Evolutionary conservation across 768 basidiomycete species (phyloP).

Genomic region (Macrolepiota fuliginosa): DNA sequence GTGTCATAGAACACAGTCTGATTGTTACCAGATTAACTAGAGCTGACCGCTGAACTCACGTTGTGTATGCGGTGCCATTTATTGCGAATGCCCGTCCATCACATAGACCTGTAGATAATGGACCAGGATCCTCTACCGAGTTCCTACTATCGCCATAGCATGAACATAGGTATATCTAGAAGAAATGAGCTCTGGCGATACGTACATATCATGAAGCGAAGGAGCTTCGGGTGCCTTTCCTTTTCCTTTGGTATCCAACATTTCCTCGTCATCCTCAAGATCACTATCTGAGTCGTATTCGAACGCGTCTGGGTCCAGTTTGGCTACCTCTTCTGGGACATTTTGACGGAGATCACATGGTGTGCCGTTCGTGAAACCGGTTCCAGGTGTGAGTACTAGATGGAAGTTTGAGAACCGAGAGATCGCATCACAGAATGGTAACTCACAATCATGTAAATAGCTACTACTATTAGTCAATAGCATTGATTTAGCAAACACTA

Average conservation of each 20-base stretch:
- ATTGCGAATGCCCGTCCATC: slow-evolving; percentile 10
- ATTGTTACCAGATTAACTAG: background rate
- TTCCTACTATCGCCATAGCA: background rate
- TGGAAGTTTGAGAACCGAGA: background rate
- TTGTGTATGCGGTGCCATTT: slow-evolving; percentile 2
- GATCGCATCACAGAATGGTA: background rate
- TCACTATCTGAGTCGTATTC: slow-evolving; percentile 11
- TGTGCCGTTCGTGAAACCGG: background rate
- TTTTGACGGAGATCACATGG: background rate
- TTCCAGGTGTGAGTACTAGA: slow-evolving; percentile 4
- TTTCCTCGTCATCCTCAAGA: background rate
- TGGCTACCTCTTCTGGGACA: background rate
- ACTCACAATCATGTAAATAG: slow-evolving; percentile 3
- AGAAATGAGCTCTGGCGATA: background rate
- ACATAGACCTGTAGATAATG: too few relatives aligned
- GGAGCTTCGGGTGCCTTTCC: background rate
- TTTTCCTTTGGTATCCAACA: background rate
- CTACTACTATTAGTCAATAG: background rate
- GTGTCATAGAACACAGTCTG: background rate
- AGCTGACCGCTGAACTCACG: background rate
- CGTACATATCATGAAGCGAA: background rate
- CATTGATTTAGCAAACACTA: slow-evolving; percentile 5
- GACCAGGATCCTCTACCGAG: background rate
- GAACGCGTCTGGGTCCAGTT: background rate
- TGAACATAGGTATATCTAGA: background rate